These are phyloP conservation scores for Coemansia sp. DNA, from an alignment of 192 early-diverging fungal species.

Conservation along the genomic window DNA sequence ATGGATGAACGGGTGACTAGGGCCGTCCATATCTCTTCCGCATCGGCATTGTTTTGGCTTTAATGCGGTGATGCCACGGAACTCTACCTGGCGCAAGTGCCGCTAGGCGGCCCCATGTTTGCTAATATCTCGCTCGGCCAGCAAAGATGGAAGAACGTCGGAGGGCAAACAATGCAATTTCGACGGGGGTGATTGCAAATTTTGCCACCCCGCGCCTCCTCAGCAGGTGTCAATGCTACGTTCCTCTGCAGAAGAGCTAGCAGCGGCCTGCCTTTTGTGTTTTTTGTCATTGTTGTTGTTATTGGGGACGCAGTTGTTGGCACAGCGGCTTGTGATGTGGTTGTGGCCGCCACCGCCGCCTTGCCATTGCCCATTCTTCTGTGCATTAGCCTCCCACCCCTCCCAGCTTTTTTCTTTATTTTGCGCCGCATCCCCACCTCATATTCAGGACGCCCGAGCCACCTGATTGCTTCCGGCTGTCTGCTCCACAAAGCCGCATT, in stretches of 20 bases:
- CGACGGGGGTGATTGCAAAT: neutral
- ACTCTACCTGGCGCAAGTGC: neutral
- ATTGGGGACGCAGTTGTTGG: neutral
- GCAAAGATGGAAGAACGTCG: neutral
- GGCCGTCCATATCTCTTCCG: neutral
- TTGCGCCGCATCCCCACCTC: slow-evolving; percentile 7
- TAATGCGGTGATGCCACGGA: neutral
- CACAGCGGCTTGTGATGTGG: neutral
- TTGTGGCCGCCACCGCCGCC: neutral
- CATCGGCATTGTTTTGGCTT: neutral
- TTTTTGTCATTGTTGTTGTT: neutral
- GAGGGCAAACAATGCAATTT: neutral
- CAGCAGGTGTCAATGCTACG: neutral
- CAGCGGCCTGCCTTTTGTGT: neutral
- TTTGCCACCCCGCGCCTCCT: slow-evolving; percentile 20
- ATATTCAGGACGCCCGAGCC: slow-evolving; percentile 3
- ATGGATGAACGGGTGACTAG: neutral
- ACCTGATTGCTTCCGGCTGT: slow-evolving; percentile 4
- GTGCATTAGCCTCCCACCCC: slow-evolving; percentile 12
- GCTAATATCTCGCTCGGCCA: neutral
- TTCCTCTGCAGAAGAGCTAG: neutral
- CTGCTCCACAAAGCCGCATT: slow-evolving; percentile 1
- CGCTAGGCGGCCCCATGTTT: neutral
- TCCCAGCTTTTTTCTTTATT: neutral
- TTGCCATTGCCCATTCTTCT: slow-evolving; percentile 2